phyloP scores from a whole-genome alignment of 2,329 filamentous ascomycete species.

The Hymenoscyphus fraxineus region DNA sequence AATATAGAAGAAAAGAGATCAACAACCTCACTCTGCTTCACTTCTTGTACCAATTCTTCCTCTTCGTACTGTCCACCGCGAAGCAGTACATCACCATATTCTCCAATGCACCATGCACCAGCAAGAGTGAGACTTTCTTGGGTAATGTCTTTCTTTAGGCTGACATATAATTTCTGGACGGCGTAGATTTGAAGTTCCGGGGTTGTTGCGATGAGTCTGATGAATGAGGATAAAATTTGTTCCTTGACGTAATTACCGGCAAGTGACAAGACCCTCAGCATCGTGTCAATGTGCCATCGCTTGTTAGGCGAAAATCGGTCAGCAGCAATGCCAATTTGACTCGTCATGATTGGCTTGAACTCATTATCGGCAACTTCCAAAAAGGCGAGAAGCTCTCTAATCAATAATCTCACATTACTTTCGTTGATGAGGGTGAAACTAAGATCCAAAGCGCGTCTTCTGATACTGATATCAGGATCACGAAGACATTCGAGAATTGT shows the following conservation, averaged over 20 bases:
- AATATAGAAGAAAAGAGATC: slow-evolving; percentile 91
- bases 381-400: slow-evolving; percentile 90
- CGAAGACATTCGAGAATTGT: slow-evolving; percentile 94
- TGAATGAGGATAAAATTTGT: slow-evolving; percentile 93
- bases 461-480: slow-evolving; percentile 97
- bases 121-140: slow-evolving; percentile 93
- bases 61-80: slow-evolving; percentile 89
- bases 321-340: slow-evolving; percentile 93
- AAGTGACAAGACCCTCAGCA: slow-evolving; percentile 87
- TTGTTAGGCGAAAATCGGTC: slow-evolving; percentile 96
- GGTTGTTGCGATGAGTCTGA: slow-evolving; percentile 90
- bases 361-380: slow-evolving; percentile 96
- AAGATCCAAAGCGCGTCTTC: slow-evolving; percentile 88
- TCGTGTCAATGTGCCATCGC: slow-evolving; percentile 97
- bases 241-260: slow-evolving; percentile 98
- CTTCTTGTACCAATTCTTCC: slow-evolving; percentile 75
- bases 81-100: slow-evolving; percentile 89
- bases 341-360: slow-evolving; percentile 98
- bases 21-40: slow-evolving; percentile 85
- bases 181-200: slow-evolving; percentile 94
- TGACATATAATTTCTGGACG: slow-evolving; percentile 88
- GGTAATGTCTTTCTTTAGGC: slow-evolving; percentile 92
- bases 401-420: slow-evolving; percentile 87
- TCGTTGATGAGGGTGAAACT: slow-evolving; percentile 99
- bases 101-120: slow-evolving; percentile 95